phyloP scores from a whole-genome alignment of 768 basidiomycete genomes.

The Boletellus emodensis region DNA sequence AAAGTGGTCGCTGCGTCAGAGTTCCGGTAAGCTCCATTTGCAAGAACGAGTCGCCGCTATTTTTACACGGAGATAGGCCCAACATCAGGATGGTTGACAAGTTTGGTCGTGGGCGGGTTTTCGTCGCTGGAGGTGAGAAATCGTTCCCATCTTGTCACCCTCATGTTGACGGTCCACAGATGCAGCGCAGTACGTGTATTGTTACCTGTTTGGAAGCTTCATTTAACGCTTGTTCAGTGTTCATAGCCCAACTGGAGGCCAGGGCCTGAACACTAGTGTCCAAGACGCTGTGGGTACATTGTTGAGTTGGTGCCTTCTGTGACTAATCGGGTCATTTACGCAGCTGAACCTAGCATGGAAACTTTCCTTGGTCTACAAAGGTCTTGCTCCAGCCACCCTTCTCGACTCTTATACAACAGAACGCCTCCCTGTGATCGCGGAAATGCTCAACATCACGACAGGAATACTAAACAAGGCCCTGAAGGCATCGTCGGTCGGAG shows the following conservation, averaged over 20 bases:
- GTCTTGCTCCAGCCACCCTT: constrained; percentile 32
- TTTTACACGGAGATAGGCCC: constrained; percentile 29
- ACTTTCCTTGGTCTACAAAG: constrained; percentile 38
- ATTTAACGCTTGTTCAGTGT: constrained; percentile 8
- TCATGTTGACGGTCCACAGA: constrained; percentile 30
- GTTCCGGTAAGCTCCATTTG: constrained; percentile 26
- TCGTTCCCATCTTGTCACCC: not conserved
- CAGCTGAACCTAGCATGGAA: constrained; percentile 47
- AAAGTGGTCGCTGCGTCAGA: constrained; percentile 24
- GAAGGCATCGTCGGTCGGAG: not conserved
- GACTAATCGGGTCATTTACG: not conserved
- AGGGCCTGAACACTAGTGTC: constrained; percentile 37
- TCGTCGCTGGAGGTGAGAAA: constrained; percentile 41
- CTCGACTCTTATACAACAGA: constrained; percentile 42
- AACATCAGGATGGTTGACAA: constrained; percentile 47
- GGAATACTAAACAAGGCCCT: constrained; percentile 7
- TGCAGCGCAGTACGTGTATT: constrained; percentile 37
- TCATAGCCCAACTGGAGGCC: constrained; percentile 23
- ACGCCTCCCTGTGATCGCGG: constrained; percentile 43
- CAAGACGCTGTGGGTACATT: constrained; percentile 36
- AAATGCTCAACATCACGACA: constrained; percentile 42
- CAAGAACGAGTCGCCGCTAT: not conserved
- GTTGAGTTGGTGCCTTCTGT: not conserved
- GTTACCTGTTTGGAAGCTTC: not conserved
- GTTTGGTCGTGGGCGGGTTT: constrained; percentile 42